phyloP scores from a whole-genome alignment of 2,329 filamentous ascomycete species.

The Colletotrichum coccodes region DNA sequence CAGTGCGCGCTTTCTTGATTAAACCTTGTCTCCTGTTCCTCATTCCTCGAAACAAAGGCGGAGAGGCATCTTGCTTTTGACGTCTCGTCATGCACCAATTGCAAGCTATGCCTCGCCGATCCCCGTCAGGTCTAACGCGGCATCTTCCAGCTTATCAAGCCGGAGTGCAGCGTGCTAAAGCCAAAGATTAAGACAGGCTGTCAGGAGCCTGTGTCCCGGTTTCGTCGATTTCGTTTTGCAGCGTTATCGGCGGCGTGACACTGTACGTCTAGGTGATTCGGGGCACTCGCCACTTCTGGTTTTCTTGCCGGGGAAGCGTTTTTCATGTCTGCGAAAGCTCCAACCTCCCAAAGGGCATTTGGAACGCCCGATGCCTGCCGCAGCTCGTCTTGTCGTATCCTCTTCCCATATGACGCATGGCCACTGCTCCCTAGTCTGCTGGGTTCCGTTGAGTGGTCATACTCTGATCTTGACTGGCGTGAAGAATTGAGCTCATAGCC shows the following conservation, averaged over 20 bases:
- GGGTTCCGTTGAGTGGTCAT: background rate
- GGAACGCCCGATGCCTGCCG: background rate
- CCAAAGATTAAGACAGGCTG: slow-evolving; percentile 9
- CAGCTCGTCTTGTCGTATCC: background rate
- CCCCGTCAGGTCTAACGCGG: background rate
- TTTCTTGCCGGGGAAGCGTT: background rate
- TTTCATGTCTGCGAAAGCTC: background rate
- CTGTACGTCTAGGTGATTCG: no score
- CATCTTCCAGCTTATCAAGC: background rate
- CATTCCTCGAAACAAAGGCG: background rate
- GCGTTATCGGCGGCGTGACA: background rate
- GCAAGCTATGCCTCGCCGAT: background rate
- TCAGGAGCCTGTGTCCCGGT: slow-evolving; percentile 1
- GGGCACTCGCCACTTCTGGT: background rate
- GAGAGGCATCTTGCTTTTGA: background rate
- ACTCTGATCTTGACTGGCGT: no score
- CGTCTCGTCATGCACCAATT: no score
- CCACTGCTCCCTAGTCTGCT: background rate
- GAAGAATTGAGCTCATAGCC: background rate
- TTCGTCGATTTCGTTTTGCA: background rate
- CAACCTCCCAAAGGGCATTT: background rate
- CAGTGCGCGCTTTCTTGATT: no score
- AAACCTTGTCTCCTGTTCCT: background rate
- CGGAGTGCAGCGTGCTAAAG: background rate
- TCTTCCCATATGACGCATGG: background rate